Evolutionary conservation across 2,329 filamentous ascomycete species (phyloP).

Genomic region (Xylaria polymorpha): DNA sequence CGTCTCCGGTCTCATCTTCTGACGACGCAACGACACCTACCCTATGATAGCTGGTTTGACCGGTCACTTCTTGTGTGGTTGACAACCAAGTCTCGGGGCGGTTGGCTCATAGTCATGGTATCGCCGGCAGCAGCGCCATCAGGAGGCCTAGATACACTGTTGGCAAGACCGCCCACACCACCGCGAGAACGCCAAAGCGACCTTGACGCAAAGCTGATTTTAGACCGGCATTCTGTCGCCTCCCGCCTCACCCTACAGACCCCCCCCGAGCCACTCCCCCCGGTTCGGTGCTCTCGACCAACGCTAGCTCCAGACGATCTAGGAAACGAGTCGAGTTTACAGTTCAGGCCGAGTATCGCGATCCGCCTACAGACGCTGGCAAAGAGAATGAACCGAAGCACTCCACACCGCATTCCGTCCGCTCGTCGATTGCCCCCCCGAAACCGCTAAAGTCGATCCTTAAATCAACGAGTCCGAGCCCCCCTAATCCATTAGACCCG

Average conservation of each 20-base stretch:
- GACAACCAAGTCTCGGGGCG: slow-evolving; percentile 43
- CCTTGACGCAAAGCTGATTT: slow-evolving; percentile 52
- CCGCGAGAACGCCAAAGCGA: slow-evolving; percentile 66
- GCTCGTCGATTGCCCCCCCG: slow-evolving; percentile 54
- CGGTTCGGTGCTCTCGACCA: slow-evolving; percentile 55
- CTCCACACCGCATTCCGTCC: slow-evolving; percentile 56
- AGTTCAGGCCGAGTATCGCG: slow-evolving; percentile 66
- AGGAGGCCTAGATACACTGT: slow-evolving; percentile 63
- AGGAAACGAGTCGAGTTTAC: slow-evolving; percentile 70
- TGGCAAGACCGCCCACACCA: slow-evolving; percentile 73
- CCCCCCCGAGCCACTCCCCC: slow-evolving; percentile 64
- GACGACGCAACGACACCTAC: slow-evolving; percentile 25
- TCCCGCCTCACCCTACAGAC: slow-evolving; percentile 60
- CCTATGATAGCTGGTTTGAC: slow-evolving; percentile 40
- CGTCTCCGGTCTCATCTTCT: slow-evolving; percentile 1
- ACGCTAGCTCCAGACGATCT: slow-evolving; percentile 57
- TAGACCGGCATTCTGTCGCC: slow-evolving; percentile 55
- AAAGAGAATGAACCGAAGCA: slow-evolving; percentile 52
- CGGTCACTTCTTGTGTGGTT: slow-evolving; percentile 40
- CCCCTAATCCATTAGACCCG: slow-evolving; percentile 59
- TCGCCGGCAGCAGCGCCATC: slow-evolving; percentile 52
- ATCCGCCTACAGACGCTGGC: slow-evolving; percentile 60
- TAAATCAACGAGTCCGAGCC: slow-evolving; percentile 68
- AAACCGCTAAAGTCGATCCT: slow-evolving; percentile 76
- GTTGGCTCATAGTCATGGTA: slow-evolving; percentile 54